Conservation (phyloP, 2,329 filamentous ascomycete genomes). For the Coniella lustricola region DNA sequence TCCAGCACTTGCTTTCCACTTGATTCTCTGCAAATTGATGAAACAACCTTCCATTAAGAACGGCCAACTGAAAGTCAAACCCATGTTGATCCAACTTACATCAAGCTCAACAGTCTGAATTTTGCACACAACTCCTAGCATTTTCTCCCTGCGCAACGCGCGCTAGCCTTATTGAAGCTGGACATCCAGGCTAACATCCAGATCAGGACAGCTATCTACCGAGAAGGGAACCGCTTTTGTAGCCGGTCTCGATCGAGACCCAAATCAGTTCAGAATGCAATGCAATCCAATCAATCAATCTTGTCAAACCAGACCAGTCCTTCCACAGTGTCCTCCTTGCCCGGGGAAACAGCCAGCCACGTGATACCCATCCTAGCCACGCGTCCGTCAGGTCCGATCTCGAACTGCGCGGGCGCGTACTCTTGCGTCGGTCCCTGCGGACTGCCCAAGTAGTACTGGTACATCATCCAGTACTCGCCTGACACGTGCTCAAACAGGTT, state of each 20-base stretch:
- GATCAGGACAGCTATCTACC: no score
- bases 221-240: no score
- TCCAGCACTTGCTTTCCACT: neutral
- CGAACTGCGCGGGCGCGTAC: conserved; percentile 27
- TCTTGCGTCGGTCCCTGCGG: conserved; percentile 20
- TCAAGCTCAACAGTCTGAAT: conserved; percentile 62
- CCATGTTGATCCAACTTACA: conserved; percentile 29
- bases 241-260: no score
- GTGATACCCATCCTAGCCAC: conserved; percentile 25
- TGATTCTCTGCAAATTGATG: conserved; percentile 17
- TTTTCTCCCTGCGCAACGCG: neutral
- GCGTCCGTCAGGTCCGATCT: conserved; percentile 23
- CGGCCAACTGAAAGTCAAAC: conserved; percentile 21
- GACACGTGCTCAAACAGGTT: conserved; percentile 30
- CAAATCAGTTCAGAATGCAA: no score
- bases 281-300: conserved; percentile 8
- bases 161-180: neutral
- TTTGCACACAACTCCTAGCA: conserved; percentile 2
- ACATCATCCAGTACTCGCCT: conserved; percentile 29
- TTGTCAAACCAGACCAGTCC: conserved; percentile 26
- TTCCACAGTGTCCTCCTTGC: conserved; percentile 23
- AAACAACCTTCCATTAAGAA: conserved; percentile 19
- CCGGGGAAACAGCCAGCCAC: conserved; percentile 18
- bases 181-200: conserved; percentile 3
- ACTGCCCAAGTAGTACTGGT: conserved; percentile 20